Percentiles rank a stretch among this genome's conserved stretches.
Conservation (phyloP, 2,329 filamentous ascomycete species). For the Diaporthe citri region DNA sequence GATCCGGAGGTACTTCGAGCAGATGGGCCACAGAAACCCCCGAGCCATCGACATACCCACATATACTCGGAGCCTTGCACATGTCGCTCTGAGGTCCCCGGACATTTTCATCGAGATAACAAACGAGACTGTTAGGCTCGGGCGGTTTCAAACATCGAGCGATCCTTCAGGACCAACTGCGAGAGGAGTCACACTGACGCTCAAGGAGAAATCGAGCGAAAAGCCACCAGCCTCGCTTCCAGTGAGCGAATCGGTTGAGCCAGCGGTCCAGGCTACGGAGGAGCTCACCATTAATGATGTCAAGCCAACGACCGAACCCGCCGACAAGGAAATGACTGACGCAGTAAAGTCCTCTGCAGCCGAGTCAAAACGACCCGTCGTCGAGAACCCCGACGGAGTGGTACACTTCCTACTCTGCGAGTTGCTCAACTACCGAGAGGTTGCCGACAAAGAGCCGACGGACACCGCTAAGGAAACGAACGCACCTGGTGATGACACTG, state of each 20-base stretch:
- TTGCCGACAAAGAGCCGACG: slow-evolving; percentile 82
- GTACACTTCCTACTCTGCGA: slow-evolving; percentile 96
- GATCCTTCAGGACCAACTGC: slow-evolving; percentile 45
- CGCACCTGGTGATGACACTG: slow-evolving; percentile 50
- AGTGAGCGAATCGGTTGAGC: slow-evolving; percentile 57
- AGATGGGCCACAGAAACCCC: slow-evolving; percentile 55
- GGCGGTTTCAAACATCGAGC: slow-evolving; percentile 62
- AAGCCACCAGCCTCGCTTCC: slow-evolving; percentile 37
- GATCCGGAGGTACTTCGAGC: slow-evolving; percentile 82
- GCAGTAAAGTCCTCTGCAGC: slow-evolving; percentile 68
- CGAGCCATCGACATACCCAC: slow-evolving; percentile 76
- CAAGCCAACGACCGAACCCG: slow-evolving; percentile 70
- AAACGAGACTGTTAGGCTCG: slow-evolving; percentile 84
- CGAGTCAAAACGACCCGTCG: slow-evolving; percentile 84
- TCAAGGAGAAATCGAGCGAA: slow-evolving; percentile 36
- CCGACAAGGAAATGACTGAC: slow-evolving; percentile 73
- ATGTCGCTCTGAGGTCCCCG: slow-evolving; percentile 84
- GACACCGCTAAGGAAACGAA: slow-evolving; percentile 58
- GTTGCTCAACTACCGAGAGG: slow-evolving; percentile 89
- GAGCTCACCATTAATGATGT: slow-evolving; percentile 64
- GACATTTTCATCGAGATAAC: slow-evolving; percentile 89
- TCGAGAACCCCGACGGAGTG: slow-evolving; percentile 94
- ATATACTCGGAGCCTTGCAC: slow-evolving; percentile 83
- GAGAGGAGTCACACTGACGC: slow-evolving; percentile 26
- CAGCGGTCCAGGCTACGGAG: slow-evolving; percentile 60